Conservation (phyloP, 805 yeast genomes). For the Saitoella complicata region DNA sequence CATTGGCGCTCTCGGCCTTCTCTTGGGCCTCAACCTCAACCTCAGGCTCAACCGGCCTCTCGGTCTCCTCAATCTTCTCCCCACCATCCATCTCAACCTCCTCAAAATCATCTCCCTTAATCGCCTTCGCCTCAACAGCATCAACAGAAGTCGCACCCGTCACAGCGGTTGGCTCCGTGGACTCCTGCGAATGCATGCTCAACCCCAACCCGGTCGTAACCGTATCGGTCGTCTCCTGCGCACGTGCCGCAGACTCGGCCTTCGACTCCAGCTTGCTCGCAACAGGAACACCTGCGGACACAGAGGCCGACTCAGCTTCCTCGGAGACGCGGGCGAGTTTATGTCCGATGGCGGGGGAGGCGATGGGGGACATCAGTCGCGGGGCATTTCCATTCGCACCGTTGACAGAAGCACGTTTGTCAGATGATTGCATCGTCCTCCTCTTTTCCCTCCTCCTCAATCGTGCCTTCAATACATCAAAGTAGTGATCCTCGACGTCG, state of each 20-base stretch:
- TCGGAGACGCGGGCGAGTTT: neutral
- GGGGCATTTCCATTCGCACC: neutral
- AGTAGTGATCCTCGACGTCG: slow-evolving; percentile 57
- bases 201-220: neutral
- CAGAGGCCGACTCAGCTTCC: no score
- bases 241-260: neutral
- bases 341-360: neutral
- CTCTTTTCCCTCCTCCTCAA: slow-evolving; percentile 25
- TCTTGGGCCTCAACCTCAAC: neutral
- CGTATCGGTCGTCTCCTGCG: neutral
- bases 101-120: neutral
- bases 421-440: neutral
- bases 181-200: neutral
- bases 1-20: neutral
- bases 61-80: neutral
- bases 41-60: neutral
- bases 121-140: neutral
- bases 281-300: no score
- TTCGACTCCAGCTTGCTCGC: neutral
- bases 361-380: neutral
- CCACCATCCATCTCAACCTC: neutral
- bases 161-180: neutral
- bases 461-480: slow-evolving; percentile 30
- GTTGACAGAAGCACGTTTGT: neutral
- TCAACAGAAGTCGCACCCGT: neutral